Base-by-base conservation (phyloP, 306 rosid species). In the Begonia loranthoides region DNA sequence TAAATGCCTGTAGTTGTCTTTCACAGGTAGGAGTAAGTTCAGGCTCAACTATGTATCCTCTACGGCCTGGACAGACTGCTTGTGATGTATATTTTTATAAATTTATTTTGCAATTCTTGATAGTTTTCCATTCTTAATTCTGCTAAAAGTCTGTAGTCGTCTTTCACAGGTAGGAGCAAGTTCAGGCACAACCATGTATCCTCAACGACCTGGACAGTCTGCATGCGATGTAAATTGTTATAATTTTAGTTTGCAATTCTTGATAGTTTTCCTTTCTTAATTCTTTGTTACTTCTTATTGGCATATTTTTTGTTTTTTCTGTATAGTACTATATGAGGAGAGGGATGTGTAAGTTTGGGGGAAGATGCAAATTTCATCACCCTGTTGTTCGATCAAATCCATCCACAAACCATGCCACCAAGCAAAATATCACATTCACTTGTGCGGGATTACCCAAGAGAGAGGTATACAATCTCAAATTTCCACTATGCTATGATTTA, bases 381-480 rank as follows among this genome's bases (percentile, higher is more conserved):
- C 97, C 97, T 17, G 28, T 82, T 45, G 94, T 82, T 62, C 89
- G 95, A 52, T 54, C 95, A 61, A 82, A 78, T 50, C 71, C 47
- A 43, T 2, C n/a, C 4, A 6, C 75, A 57, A 70, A 56, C 24
- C 75, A 52, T 65, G 76, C 66, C 22, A 34, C 52, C 34, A 76
- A 64, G 51, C 70, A 68, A 61, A 57, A 57, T 57, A 75, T 84
- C 45, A 85, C 77, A 50, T 92, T 90, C 52, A 85, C 95, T 64
- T 83, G 69, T 48, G 97, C 97, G 22, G 97, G 97, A 52, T 69
- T 82, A 62, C 97, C 97, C 19, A 76, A 94, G 75, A 82, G 97
- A 76, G 97, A 90, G 95, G 97, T 90, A 72, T 58, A 1, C 22
- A 60, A 33, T 59, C 45, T 28, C 4, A 8, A 4, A 28, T 11